These are phyloP conservation scores for Botrytis elliptica DNA, from an alignment of 2,329 filamentous ascomycete species.

Conservation along the genomic window DNA sequence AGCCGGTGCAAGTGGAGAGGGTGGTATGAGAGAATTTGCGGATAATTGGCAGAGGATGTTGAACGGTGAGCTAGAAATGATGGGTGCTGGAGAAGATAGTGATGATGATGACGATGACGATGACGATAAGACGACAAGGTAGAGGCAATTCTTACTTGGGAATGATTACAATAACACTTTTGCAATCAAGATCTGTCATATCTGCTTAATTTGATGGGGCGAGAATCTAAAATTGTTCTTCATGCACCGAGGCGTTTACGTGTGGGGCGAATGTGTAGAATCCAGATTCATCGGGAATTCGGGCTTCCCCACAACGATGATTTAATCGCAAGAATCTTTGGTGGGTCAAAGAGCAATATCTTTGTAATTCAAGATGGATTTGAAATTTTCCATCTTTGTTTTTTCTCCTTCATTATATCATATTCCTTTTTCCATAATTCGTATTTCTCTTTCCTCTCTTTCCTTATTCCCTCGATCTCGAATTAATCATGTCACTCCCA, in stretches of 20 bases:
- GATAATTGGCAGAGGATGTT: constrained; percentile 67
- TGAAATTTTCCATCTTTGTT: background rate
- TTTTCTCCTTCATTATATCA: background rate
- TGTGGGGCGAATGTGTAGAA: constrained; percentile 7
- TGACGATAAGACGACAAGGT: constrained; percentile 20
- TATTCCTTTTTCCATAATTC: background rate
- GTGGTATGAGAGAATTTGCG: constrained; percentile 78
- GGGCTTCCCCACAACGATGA: constrained; percentile 1
- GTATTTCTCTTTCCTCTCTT: background rate
- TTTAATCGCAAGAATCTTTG: background rate
- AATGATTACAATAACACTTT: background rate
- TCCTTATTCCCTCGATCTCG: background rate
- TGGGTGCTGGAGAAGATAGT: constrained; percentile 42
- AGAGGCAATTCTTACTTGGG: background rate
- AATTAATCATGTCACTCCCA: constrained; percentile 27
- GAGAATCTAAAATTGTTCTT: background rate
- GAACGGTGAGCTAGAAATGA: constrained; percentile 43
- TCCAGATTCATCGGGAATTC: constrained; percentile 18
- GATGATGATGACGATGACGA: constrained; percentile 40
- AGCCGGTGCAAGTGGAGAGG: constrained; percentile 64
- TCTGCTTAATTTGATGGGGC: background rate
- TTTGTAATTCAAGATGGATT: background rate
- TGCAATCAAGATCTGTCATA: background rate
- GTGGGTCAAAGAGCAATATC: constrained; percentile 11
- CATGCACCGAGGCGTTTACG: constrained; percentile 5